Conservation (phyloP, 805 yeast species). For the Kockiozyma suomiensis region DNA sequence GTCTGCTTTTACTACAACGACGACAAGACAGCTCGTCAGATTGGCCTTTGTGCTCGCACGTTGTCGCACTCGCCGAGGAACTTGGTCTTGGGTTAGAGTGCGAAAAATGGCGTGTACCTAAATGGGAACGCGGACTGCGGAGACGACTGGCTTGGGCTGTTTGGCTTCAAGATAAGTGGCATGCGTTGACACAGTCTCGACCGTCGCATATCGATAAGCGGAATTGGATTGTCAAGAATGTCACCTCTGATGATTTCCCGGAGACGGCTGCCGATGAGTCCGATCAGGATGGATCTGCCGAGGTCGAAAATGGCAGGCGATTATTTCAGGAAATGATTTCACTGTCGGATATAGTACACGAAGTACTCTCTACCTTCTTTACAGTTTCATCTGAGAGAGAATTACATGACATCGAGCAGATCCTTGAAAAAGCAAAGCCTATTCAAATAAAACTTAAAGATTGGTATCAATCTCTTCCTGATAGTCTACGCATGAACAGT, state of each 20-base stretch:
- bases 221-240: slow-evolving; percentile 77
- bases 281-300: slow-evolving; percentile 56
- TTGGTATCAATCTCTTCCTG: slow-evolving; percentile 45
- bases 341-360: slow-evolving; percentile 67
- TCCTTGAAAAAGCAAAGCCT: slow-evolving; percentile 65
- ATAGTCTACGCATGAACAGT: slow-evolving; percentile 44
- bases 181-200: slow-evolving; percentile 74
- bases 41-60: slow-evolving; percentile 44
- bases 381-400: slow-evolving; percentile 66
- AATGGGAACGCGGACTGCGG: slow-evolving; percentile 91
- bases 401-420: slow-evolving; percentile 62
- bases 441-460: slow-evolving; percentile 40
- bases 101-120: slow-evolving; percentile 86
- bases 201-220: slow-evolving; percentile 78
- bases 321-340: slow-evolving; percentile 70
- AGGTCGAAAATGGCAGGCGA: slow-evolving; percentile 68
- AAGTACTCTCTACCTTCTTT: slow-evolving; percentile 70
- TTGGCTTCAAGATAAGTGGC: slow-evolving; percentile 90
- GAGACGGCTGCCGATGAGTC: slow-evolving; percentile 39
- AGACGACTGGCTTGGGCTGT: slow-evolving; percentile 95
- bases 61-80: slow-evolving; percentile 86
- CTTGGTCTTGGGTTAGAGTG: slow-evolving; percentile 89
- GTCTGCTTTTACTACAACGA: slow-evolving; percentile 70
- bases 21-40: slow-evolving; percentile 28
- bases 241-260: slow-evolving; percentile 49